Evolutionary conservation across 2,329 filamentous ascomycete genomes (phyloP).

Genomic region (Drechslera avenae): DNA sequence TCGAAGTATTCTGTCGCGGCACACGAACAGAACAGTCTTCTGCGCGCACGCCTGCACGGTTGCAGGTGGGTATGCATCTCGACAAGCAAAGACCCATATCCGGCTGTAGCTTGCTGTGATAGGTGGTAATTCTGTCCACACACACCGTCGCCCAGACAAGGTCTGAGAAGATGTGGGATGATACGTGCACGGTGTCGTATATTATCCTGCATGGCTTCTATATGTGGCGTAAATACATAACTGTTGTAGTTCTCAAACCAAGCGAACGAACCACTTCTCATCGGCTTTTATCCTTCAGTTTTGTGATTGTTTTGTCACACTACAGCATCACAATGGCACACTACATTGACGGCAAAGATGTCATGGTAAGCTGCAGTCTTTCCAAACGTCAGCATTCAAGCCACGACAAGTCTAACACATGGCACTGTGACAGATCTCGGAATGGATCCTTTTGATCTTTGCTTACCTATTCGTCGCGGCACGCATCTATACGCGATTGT

Average conservation of each 20-base stretch:
- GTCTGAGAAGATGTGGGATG: constrained; percentile 1
- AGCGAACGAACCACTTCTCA: constrained; percentile 8
- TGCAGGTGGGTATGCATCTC: neutral
- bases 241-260: neutral
- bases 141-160: neutral
- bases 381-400: neutral
- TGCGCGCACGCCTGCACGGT: constrained; percentile 1
- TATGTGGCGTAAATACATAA: constrained; percentile 10
- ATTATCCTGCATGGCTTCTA: neutral
- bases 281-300: constrained; percentile 1
- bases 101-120: constrained; percentile 1
- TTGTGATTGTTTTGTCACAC: constrained; percentile 3
- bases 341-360: constrained; percentile 25
- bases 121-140: constrained; percentile 1
- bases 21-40: neutral
- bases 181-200: neutral
- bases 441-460: constrained; percentile 26
- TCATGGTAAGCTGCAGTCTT: constrained; percentile 16
- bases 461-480: constrained; percentile 26
- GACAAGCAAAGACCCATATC: constrained; percentile 5
- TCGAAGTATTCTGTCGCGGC: constrained; percentile 4
- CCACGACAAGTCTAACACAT: neutral
- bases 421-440: constrained; percentile 19
- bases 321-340: constrained; percentile 16
- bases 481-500: constrained; percentile 21